Conservation (phyloP, 371 early-diverging fungal species). For the Rhizopus microsporus region DNA sequence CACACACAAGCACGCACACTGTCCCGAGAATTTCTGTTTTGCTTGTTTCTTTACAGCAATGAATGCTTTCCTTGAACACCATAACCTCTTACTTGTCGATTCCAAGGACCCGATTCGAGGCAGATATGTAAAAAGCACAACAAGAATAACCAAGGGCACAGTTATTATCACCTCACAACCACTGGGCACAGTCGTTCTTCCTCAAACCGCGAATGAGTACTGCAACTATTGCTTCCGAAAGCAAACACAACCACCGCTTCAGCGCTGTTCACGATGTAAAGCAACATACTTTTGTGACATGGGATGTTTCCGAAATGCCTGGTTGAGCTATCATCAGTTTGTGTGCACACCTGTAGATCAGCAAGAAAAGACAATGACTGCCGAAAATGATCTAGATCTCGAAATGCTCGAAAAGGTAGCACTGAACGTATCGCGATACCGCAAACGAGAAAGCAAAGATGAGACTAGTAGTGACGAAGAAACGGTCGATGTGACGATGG, state of each 20-base stretch:
- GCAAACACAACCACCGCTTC: constrained; percentile 26
- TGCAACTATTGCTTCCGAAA: constrained; percentile 51
- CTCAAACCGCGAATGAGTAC: constrained; percentile 31
- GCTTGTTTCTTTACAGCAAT: background rate
- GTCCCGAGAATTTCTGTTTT: background rate
- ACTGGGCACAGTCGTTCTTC: constrained; percentile 38
- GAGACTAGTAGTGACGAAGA: constrained; percentile 21
- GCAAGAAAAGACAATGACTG: too few species aligned
- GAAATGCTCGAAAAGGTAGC: constrained; percentile 51
- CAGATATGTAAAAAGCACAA: constrained; percentile 27
- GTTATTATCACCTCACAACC: constrained; percentile 47
- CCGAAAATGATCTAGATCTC: constrained; percentile 31
- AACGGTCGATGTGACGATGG: constrained; percentile 43
- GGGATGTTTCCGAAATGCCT: constrained; percentile 50
- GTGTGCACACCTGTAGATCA: constrained; percentile 24
- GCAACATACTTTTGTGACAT: constrained; percentile 48
- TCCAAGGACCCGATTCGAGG: constrained; percentile 27
- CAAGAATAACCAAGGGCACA: constrained; percentile 26
- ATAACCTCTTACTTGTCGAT: constrained; percentile 13
- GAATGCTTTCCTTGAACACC: constrained; percentile 15
- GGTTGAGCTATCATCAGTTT: constrained; percentile 51
- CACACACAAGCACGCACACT: too few species aligned
- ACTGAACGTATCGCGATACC: constrained; percentile 33
- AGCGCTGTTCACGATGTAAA: constrained; percentile 54
- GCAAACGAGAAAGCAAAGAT: constrained; percentile 13